These are phyloP conservation scores for Psilocybe cyanescens DNA, from an alignment of 768 basidiomycete species.

Conservation along the genomic window DNA sequence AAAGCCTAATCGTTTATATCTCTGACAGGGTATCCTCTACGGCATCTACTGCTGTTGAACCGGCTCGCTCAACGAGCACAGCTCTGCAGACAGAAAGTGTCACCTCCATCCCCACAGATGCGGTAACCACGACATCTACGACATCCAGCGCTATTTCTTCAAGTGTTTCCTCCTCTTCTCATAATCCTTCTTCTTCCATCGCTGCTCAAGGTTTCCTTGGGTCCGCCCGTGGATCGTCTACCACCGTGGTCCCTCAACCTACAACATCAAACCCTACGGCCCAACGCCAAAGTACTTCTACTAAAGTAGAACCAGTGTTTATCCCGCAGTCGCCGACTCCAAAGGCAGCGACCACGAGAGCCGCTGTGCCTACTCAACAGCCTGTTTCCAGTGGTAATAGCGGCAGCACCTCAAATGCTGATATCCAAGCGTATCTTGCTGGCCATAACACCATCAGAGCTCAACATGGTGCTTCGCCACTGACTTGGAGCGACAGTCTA, in stretches of 20 bases:
- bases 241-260: constrained; percentile 7
- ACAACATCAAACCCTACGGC: not conserved
- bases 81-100: constrained; percentile 25
- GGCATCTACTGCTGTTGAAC: constrained; percentile 11
- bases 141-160: constrained; percentile 19
- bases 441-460: constrained; percentile 68
- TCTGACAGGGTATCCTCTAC: constrained; percentile 18
- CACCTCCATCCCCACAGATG: constrained; percentile 17
- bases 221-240: constrained; percentile 13
- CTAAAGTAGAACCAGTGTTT: not conserved
- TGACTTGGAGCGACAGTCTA: constrained; percentile 67
- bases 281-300: not conserved
- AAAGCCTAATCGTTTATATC: constrained; percentile 3
- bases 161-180: constrained; percentile 16
- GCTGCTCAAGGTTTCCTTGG: constrained; percentile 17
- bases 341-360: constrained; percentile 1
- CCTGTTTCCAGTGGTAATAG: constrained; percentile 17
- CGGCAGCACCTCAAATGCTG: constrained; percentile 37
- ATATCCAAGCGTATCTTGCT: constrained; percentile 55
- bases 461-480: constrained; percentile 61
- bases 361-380: constrained; percentile 12
- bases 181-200: constrained; percentile 15
- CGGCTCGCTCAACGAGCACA: constrained; percentile 23
- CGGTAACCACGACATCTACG: constrained; percentile 20
- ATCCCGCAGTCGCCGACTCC: not conserved